Evolutionary conservation across 164 flowering plant species (phyloP).

Genomic region (Platanus orientalis): DNA sequence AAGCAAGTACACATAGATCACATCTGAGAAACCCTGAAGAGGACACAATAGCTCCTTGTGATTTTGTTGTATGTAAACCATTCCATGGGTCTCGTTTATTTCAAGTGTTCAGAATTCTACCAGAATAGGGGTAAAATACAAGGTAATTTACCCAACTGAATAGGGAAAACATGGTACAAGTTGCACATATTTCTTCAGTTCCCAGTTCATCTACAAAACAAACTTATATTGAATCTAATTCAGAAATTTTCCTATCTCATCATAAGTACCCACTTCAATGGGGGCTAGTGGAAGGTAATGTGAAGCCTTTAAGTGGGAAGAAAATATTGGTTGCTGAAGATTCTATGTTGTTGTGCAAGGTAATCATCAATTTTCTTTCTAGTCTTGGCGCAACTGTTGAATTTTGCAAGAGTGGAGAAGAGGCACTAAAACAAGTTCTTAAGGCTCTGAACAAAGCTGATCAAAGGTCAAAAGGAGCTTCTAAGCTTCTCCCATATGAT

Average conservation of each 20-base stretch:
- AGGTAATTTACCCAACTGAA: not conserved
- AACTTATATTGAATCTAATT: not conserved
- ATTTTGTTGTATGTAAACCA: conserved; percentile 30
- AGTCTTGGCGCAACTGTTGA: conserved; percentile 45
- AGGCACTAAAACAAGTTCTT: conserved; percentile 29
- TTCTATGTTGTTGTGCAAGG: conserved; percentile 8
- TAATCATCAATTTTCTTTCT: conserved; percentile 18
- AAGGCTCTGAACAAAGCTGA: conserved; percentile 18
- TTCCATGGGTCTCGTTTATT: conserved; percentile 38
- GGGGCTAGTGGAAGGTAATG: too few species aligned
- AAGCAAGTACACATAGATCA: not conserved
- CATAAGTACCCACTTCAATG: not conserved
- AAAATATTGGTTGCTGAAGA: conserved; percentile 65
- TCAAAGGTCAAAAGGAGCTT: conserved; percentile 7
- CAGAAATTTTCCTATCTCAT: not conserved
- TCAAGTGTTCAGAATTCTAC: conserved; percentile 16
- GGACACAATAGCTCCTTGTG: conserved; percentile 9
- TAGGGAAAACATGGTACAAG: not conserved
- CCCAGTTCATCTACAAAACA: not conserved
- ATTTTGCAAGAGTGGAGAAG: conserved; percentile 45
- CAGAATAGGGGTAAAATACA: conserved; percentile 18
- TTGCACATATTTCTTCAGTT: not conserved
- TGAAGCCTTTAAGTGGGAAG: conserved; percentile 40
- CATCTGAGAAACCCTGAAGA: not conserved
- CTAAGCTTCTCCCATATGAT: conserved; percentile 37